Percentiles rank a stretch among this genome's conserved stretches.
phyloP scores from a whole-genome alignment of 495 filamentous ascomycete species.

The Aspergillus bridgeri region DNA sequence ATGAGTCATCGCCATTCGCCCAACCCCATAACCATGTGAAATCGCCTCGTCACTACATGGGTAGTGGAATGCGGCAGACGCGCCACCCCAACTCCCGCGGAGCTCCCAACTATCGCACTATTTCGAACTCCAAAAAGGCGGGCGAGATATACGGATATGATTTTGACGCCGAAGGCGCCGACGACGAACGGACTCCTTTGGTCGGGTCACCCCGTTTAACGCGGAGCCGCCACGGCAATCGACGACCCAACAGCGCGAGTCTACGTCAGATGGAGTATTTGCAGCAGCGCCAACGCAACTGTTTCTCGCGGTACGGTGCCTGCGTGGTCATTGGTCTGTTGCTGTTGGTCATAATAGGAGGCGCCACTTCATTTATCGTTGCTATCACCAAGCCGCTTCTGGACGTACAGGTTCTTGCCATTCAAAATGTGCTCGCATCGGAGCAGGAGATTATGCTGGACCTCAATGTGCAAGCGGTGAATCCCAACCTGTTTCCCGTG shows the following conservation, averaged over 20 bases:
- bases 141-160: constrained; percentile 61
- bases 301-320: constrained; percentile 70
- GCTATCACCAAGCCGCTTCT: constrained; percentile 84
- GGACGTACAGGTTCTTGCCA: constrained; percentile 68
- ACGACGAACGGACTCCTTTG: constrained; percentile 88
- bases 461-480: constrained; percentile 78
- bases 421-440: constrained; percentile 86
- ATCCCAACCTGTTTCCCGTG: constrained; percentile 87
- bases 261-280: constrained; percentile 74
- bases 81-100: constrained; percentile 33
- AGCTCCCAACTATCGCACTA: constrained; percentile 36
- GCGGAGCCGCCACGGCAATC: constrained; percentile 56
- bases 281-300: constrained; percentile 60
- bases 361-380: constrained; percentile 80
- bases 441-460: constrained; percentile 97
- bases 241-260: constrained; percentile 54
- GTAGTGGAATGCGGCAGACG: constrained; percentile 33
- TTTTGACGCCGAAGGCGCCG: constrained; percentile 71
- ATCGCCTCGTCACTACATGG: constrained; percentile 57
- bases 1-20: constrained; percentile 63
- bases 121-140: constrained; percentile 48
- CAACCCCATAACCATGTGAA: constrained; percentile 47
- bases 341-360: constrained; percentile 71
- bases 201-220: constrained; percentile 61
- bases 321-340: constrained; percentile 74